phyloP scores from a whole-genome alignment of 306 rosid species.

The Ziziphus jujuba region DNA sequence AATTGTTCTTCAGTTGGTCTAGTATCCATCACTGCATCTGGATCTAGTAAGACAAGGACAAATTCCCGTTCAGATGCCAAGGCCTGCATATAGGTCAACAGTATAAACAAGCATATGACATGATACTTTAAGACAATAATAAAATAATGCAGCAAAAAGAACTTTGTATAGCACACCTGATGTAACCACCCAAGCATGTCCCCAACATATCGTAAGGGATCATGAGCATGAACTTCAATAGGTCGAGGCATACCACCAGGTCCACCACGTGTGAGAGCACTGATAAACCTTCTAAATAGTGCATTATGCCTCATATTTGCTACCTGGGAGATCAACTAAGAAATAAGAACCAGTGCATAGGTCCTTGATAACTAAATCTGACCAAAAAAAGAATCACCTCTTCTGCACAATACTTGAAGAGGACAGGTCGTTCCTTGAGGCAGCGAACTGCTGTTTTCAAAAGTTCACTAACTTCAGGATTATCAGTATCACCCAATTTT shows the following conservation, averaged over 20 bases:
- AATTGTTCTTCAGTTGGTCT: constrained; percentile 55
- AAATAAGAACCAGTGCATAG: constrained; percentile 10
- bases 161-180: constrained; percentile 60
- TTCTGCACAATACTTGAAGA: constrained; percentile 98
- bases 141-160: constrained; percentile 19
- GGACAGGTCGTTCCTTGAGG: constrained; percentile 92
- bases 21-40: constrained; percentile 63
- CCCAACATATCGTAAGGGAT: constrained; percentile 91
- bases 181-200: constrained; percentile 98
- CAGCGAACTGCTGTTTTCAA: constrained; percentile 84
- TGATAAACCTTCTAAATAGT: constrained; percentile 89
- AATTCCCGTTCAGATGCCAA: constrained; percentile 99
- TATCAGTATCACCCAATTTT: constrained; percentile 84
- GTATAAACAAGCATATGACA: constrained; percentile 1
- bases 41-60: constrained; percentile 71
- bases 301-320: constrained; percentile 98
- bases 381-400: constrained; percentile 58
- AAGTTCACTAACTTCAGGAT: constrained; percentile 87
- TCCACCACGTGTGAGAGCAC: constrained; percentile 97
- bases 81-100: constrained; percentile 56
- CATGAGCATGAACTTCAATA: constrained; percentile 99
- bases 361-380: constrained; percentile 4
- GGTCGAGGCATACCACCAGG: constrained; percentile 99
- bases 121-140: constrained; percentile 13
- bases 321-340: constrained; percentile 52